Evolutionary conservation across 2,329 filamentous ascomycete genomes (phyloP).

Genomic region (Fusarium albidum): DNA sequence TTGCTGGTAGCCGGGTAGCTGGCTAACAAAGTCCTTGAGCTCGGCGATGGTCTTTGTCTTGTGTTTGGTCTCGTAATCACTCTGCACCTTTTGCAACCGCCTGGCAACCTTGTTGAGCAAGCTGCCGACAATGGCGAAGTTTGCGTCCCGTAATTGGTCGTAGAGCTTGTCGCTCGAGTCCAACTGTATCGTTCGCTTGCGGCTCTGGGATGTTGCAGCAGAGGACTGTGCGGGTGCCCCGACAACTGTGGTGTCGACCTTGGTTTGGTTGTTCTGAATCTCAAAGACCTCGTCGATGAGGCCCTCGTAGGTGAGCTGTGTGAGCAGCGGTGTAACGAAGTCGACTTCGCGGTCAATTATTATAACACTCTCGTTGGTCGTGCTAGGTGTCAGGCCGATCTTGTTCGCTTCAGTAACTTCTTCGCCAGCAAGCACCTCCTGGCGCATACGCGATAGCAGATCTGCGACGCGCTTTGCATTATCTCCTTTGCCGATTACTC

Average conservation of each 20-base stretch:
- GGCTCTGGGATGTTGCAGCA: conserved; percentile 64
- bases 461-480: conserved; percentile 90
- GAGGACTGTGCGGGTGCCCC: conserved; percentile 73
- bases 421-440: conserved; percentile 84
- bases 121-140: conserved; percentile 93
- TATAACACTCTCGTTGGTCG: conserved; percentile 87
- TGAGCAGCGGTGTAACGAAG: conserved; percentile 89
- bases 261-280: conserved; percentile 90
- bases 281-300: conserved; percentile 93
- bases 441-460: conserved; percentile 87
- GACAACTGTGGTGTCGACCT: conserved; percentile 89
- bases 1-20: conserved; percentile 88
- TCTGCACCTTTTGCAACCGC: conserved; percentile 81
- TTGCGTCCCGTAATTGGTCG: conserved; percentile 85
- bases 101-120: conserved; percentile 90
- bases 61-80: conserved; percentile 90
- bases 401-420: conserved; percentile 68
- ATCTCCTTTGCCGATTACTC: conserved; percentile 94
- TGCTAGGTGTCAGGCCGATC: conserved; percentile 82
- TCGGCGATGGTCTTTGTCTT: conserved; percentile 88
- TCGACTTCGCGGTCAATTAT: conserved; percentile 96
- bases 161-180: conserved; percentile 92
- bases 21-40: conserved; percentile 93
- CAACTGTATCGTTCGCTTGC: conserved; percentile 87
- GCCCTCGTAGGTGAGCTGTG: conserved; percentile 96